Conservation (phyloP, 176 grass and related monocot genomes). For the Thinopyrum elongatum region DNA sequence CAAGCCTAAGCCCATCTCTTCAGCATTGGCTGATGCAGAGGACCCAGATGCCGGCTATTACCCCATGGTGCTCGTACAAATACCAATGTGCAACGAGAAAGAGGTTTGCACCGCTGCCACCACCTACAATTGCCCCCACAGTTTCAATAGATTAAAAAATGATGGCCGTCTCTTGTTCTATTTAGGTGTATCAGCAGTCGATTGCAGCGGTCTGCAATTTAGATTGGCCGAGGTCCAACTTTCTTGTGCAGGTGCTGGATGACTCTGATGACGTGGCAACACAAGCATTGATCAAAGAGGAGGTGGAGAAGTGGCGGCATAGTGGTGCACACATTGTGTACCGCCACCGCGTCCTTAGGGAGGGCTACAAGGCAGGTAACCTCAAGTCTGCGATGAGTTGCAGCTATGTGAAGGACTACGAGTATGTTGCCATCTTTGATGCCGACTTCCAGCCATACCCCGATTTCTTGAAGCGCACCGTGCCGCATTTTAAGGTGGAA, state of each 20-base stretch:
- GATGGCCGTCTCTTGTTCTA: neutral
- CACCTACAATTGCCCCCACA: neutral
- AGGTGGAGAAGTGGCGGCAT: slow-evolving; percentile 79
- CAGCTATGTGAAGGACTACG: slow-evolving; percentile 80
- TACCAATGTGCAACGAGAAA: slow-evolving; percentile 98
- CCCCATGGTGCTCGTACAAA: slow-evolving; percentile 92
- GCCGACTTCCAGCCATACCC: slow-evolving; percentile 85
- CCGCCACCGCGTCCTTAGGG: slow-evolving; percentile 62
- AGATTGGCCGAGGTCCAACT: slow-evolving; percentile 82
- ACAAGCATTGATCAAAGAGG: slow-evolving; percentile 64
- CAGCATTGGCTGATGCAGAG: slow-evolving; percentile 23
- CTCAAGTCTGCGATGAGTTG: slow-evolving; percentile 87
- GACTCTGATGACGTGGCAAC: slow-evolving; percentile 73
- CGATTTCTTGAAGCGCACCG: slow-evolving; percentile 72
- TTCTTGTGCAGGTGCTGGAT: slow-evolving; percentile 87
- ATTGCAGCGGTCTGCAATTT: slow-evolving; percentile 80
- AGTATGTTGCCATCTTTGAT: slow-evolving; percentile 88
- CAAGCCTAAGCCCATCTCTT: slow-evolving; percentile 32
- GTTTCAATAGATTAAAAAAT: neutral
- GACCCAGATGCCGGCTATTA: slow-evolving; percentile 54
- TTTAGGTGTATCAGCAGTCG: slow-evolving; percentile 83
- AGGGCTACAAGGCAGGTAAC: slow-evolving; percentile 92
- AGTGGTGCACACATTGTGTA: slow-evolving; percentile 62
- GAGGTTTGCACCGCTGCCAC: slow-evolving; percentile 45
- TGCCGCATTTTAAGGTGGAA: slow-evolving; percentile 86